These are phyloP conservation scores for Penicillium cosmopolitanum DNA, from an alignment of 495 filamentous ascomycete genomes.

Conservation along the genomic window DNA sequence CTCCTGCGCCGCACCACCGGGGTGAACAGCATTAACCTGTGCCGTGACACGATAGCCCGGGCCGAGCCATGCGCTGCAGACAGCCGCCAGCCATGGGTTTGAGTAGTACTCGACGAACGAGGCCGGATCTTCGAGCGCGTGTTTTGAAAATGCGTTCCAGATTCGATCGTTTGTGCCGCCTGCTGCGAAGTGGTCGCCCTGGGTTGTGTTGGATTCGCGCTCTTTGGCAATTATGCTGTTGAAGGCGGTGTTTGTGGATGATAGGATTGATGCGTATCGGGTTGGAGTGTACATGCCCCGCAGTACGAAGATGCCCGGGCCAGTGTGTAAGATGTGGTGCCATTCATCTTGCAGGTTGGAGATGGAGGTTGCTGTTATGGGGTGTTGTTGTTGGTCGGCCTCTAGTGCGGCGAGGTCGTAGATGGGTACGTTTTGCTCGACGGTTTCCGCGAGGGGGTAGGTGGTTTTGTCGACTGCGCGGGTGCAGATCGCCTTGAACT, in stretches of 20 bases:
- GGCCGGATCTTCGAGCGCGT: slow-evolving; percentile 45
- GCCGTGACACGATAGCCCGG: slow-evolving; percentile 56
- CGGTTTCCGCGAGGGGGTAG: slow-evolving; percentile 47
- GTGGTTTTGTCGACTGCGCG: slow-evolving; percentile 33
- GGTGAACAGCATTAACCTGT: slow-evolving; percentile 60
- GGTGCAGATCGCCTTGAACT: slow-evolving; percentile 49
- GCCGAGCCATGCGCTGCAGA: slow-evolving; percentile 54
- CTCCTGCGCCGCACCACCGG: slow-evolving; percentile 53
- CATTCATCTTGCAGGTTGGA: slow-evolving; percentile 55
- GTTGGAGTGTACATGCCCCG: slow-evolving; percentile 44
- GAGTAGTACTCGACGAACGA: slow-evolving; percentile 57
- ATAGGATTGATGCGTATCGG: slow-evolving; percentile 35
- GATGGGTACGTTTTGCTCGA: slow-evolving; percentile 55
- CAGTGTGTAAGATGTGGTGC: slow-evolving; percentile 54
- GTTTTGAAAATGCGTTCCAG: slow-evolving; percentile 63
- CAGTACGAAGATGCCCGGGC: slow-evolving; percentile 57
- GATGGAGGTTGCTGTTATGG: slow-evolving; percentile 20
- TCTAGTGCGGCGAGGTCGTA: slow-evolving; percentile 46
- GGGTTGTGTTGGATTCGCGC: slow-evolving; percentile 19
- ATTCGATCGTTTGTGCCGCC: slow-evolving; percentile 54
- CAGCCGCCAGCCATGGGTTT: slow-evolving; percentile 53
- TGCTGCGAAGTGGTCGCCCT: slow-evolving; percentile 60
- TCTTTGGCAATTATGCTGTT: slow-evolving; percentile 49
- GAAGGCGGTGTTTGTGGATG: slow-evolving; percentile 45
- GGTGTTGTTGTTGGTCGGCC: slow-evolving; percentile 6